These are phyloP conservation scores for Tylopilus felleus DNA, from an alignment of 768 basidiomycete genomes.

Conservation along the genomic window DNA sequence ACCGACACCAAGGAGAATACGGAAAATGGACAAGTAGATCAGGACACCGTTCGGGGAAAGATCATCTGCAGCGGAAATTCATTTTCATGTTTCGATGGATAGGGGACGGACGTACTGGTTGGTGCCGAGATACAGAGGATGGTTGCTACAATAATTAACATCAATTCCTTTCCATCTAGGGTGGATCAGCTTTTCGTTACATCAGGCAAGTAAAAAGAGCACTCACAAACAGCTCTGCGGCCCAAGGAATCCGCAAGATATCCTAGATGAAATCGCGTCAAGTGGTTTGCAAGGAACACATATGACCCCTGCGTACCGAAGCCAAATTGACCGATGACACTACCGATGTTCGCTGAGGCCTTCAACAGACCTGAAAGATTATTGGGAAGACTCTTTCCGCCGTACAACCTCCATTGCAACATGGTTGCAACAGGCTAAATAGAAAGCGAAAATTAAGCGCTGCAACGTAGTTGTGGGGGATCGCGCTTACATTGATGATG, in stretches of 20 bases:
- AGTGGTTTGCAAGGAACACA: not conserved
- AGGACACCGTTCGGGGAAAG: constrained; percentile 50
- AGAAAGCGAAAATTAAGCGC: not conserved
- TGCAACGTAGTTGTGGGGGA: not conserved
- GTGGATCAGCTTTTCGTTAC: not conserved
- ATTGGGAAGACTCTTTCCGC: constrained; percentile 46
- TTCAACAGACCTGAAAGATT: constrained; percentile 62
- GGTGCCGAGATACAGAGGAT: constrained; percentile 66
- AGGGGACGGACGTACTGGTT: constrained; percentile 38
- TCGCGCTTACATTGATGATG: constrained; percentile 55
- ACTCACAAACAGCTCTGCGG: constrained; percentile 62
- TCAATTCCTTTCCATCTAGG: constrained; percentile 72
- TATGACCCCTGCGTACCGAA: constrained; percentile 43
- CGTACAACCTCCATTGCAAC: constrained; percentile 63
- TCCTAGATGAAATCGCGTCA: constrained; percentile 32
- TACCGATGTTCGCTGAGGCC: constrained; percentile 68
- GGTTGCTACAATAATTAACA: constrained; percentile 77
- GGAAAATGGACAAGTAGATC: constrained; percentile 63
- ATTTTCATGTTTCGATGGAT: not conserved
- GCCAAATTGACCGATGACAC: constrained; percentile 64
- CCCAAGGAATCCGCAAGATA: constrained; percentile 66
- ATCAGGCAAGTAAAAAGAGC: not conserved
- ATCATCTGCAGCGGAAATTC: constrained; percentile 31
- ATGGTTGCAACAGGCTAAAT: constrained; percentile 61
- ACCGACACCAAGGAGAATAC: constrained; percentile 73